These are phyloP conservation scores for Eimeria sp. DNA, from an alignment of 169 alveolate species.

Conservation along the genomic window DNA sequence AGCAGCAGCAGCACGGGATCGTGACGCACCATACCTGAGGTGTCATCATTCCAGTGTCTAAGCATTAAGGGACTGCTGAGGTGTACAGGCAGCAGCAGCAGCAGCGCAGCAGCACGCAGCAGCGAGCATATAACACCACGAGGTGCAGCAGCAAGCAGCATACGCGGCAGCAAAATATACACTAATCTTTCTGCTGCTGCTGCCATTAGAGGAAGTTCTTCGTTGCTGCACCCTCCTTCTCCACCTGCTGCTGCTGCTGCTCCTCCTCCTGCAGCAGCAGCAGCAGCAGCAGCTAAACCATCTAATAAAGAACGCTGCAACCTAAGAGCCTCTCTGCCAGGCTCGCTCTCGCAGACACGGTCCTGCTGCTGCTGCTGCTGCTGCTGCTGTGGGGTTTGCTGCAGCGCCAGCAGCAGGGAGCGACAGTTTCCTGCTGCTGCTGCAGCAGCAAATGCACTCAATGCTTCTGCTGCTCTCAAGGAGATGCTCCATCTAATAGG, in stretches of 20 bases:
- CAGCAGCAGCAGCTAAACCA: slow-evolving; percentile 41
- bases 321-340: neutral
- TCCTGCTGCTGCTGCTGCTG: slow-evolving; percentile 10
- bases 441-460: slow-evolving; percentile 55
- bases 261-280: slow-evolving; percentile 57
- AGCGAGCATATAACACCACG: slow-evolving; percentile 12
- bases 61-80: slow-evolving; percentile 60
- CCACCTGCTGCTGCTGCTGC: slow-evolving; percentile 48
- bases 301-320: neutral
- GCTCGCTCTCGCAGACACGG: neutral
- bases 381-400: neutral
- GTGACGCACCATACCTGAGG: slow-evolving; percentile 49
- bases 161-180: slow-evolving; percentile 58
- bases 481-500: slow-evolving; percentile 55
- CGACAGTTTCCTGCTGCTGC: slow-evolving; percentile 62
- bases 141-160: slow-evolving; percentile 55
- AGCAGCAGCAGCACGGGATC: slow-evolving; percentile 73
- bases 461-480: slow-evolving; percentile 33
- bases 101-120: slow-evolving; percentile 50
- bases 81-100: slow-evolving; percentile 74
- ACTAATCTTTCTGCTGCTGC: slow-evolving; percentile 50
- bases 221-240: slow-evolving; percentile 40
- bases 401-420: slow-evolving; percentile 33
- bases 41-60: neutral
- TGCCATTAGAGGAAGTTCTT: slow-evolving; percentile 44